phyloP scores from a whole-genome alignment of 176 grass and related monocot species.

The Carex parvula region DNA sequence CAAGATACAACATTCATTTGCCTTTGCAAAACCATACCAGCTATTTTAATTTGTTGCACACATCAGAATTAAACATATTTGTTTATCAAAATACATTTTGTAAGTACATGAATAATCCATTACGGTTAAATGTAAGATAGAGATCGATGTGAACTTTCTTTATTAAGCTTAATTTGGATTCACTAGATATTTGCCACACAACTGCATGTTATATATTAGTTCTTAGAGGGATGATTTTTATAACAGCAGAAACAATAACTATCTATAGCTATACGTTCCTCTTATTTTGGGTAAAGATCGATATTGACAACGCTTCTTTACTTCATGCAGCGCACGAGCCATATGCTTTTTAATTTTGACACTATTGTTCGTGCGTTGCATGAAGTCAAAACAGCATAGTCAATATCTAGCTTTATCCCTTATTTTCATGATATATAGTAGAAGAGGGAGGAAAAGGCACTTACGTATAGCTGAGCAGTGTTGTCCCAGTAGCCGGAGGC shows the following conservation, averaged over 20 bases:
- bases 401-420: background rate
- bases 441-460: background rate
- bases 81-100: too few relatives aligned
- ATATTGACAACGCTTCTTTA: too few relatives aligned
- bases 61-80: too few relatives aligned
- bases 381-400: too few relatives aligned
- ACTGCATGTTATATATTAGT: background rate
- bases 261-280: background rate
- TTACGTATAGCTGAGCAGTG: conserved; percentile 72
- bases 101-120: too few relatives aligned
- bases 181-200: background rate
- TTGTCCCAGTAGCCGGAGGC: conserved; percentile 72
- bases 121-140: background rate
- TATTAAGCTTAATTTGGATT: background rate
- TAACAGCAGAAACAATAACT: background rate
- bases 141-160: background rate
- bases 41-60: too few relatives aligned
- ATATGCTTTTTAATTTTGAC: too few relatives aligned
- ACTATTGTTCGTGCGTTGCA: too few relatives aligned
- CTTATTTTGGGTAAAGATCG: too few relatives aligned
- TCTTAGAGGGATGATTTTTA: background rate
- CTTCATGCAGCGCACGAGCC: too few relatives aligned
- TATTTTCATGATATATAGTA: background rate
- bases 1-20: too few relatives aligned
- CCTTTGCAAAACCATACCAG: too few relatives aligned